Evolutionary conservation across 768 basidiomycete genomes (phyloP), one percentile per base, ranked within the genome.

Genomic region (Boletus pseudopeckii): DNA sequence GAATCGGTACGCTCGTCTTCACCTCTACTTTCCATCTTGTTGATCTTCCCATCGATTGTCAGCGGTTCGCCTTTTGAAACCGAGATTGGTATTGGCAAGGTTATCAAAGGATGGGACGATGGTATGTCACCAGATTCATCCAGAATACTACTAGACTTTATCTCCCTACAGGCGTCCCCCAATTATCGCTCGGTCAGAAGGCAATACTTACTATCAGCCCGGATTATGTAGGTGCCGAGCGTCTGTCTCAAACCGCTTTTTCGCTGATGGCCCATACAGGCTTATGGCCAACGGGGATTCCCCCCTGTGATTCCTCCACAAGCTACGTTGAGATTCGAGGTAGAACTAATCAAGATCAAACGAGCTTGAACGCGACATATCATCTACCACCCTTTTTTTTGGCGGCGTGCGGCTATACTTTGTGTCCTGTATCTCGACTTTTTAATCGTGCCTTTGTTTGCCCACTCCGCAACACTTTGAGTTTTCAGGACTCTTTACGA

Each of bases 101-200:
- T 95, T 44, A 93, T 95, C 73, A 86, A 78, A 65, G 90, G 92
- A 30, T 94, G 91, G 92, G 92, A 93, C 64, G 89, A 92, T 69
- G 92, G 92, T 86, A 59, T 61, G 78, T 71, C 34, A 26, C 8
- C 14, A 13, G 9, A 18, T 41, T 28, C 34, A 4, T 13, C 33
- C 11, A 30, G 8, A 22, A 32, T 28, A 7, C 15, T 11, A 13
- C 42, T 8, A 11, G 17, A 17, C 10, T 26, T 56, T 34, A 58
- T 51, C 38, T 28, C 34, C 43, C 9, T 7, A 44, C 63, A 92
- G 90, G 85, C 46, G 90, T 95, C 15, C 82, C 79, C 5, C 76
- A 90, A 73, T 73, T 94, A 57, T 90, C 89, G 11, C 34, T 90
- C 32, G 90, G 90, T 59, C 64, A 88, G 70, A 92, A 88, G 69